Base-by-base conservation (phyloP, 2,329 filamentous ascomycete species). In the Cucurbitaria berberidis region DNA sequence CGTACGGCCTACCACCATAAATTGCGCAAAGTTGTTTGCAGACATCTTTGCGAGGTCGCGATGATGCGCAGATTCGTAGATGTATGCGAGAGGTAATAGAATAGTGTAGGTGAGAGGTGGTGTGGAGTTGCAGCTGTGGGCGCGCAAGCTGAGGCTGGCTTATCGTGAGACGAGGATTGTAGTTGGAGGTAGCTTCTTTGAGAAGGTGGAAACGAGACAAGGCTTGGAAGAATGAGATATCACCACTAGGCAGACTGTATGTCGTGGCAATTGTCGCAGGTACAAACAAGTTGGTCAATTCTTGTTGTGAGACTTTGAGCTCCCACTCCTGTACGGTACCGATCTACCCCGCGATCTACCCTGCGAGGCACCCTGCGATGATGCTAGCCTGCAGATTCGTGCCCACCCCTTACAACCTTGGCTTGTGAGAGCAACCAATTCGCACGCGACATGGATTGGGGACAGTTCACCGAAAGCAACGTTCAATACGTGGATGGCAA, bases 1-100 rank as follows among this genome's bases (percentile, higher is more conserved):
- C 91, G 74, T 84, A 97, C 93, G 92, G 63, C 91, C 93, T 64
- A 98, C 88, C 73, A 99, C 97, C 77, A 99, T 88, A 74, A 96
- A 97, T 41, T 95, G 97, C 77, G 93, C 92, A 75, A 99, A 99
- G 44, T 91, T 91, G 51, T 70, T 70, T 41, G 68, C 60, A 49
- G 64, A 63, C 73, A 75, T 75, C 40, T 60, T 62, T 51, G 49
- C 39, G 52, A 39, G 38, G 29, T 34, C 22, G 32, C 44, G 39
- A 18, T 7, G 13, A 16, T 21, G n/a, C 24, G 35, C 45, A 18
- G 32, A 48, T 29, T 51, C 32, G 56, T 51, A 27, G 24, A 32
- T 49, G 22, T 48, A 44, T 59, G 55, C 48, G 45, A 53, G 30
- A 50, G 45, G 30, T 51, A 42, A 29, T 19, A 48, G 35, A 41